Percentiles rank a stretch among this genome's conserved stretches.
phyloP scores from a whole-genome alignment of 495 filamentous ascomycete genomes.

The Hapsidospora chrysogenum region DNA sequence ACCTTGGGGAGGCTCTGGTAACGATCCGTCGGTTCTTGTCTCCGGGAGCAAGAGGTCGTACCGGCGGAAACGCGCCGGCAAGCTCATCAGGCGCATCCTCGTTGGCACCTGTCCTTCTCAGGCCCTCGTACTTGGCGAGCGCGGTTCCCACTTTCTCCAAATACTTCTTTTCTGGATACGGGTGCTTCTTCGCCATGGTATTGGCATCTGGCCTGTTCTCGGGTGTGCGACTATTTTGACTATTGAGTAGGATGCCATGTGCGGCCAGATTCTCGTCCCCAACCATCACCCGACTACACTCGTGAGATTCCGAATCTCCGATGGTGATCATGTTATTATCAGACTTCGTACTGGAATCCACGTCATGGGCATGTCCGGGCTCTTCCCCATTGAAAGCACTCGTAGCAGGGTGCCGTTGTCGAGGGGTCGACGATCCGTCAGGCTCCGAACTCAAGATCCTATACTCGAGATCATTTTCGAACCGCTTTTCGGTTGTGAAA shows the following conservation, averaged over 20 bases:
- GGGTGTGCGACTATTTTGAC: background rate
- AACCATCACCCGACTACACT: background rate
- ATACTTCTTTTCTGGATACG: constrained; percentile 1
- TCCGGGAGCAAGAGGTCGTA: background rate
- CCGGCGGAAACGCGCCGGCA: background rate
- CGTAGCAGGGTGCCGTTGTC: background rate
- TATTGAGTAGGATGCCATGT: background rate
- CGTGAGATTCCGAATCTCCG: too few relatives aligned
- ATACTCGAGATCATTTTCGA: constrained; percentile 2
- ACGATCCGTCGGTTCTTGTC: background rate
- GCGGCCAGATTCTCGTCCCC: background rate
- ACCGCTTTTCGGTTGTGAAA: background rate
- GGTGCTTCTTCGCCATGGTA: constrained; percentile 2
- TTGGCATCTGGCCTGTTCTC: background rate
- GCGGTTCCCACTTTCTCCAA: constrained; percentile 1
- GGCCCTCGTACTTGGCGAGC: background rate
- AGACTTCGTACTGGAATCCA: background rate
- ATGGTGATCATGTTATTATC: too few relatives aligned
- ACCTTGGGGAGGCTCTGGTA: background rate
- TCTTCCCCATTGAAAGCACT: background rate
- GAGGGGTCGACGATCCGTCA: constrained; percentile 2
- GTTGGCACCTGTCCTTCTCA: background rate
- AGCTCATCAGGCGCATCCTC: constrained; percentile 1
- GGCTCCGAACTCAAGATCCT: constrained; percentile 1
- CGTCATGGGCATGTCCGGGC: background rate